phyloP scores from a whole-genome alignment of 1,284 basidiomycete genomes.

The Irpex rosettiformis region DNA sequence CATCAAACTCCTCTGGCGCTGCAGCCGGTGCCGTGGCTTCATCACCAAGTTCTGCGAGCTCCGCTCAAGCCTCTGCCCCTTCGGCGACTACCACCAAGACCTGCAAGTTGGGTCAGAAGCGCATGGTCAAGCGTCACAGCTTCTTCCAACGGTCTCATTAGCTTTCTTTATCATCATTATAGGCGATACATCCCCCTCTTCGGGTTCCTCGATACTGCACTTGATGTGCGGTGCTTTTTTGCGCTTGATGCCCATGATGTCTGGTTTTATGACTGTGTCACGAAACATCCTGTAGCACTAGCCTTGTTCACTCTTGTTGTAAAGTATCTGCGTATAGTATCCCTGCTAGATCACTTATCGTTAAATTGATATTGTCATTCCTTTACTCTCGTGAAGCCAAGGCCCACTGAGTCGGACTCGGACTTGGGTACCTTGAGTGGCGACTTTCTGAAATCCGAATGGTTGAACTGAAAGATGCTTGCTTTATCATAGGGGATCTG shows the following conservation, averaged over 20 bases:
- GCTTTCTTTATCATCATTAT: not conserved
- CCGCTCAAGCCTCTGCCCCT: not conserved
- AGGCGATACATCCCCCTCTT: not conserved
- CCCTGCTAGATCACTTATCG: not conserved
- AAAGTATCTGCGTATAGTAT: not conserved
- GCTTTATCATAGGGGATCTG: no score
- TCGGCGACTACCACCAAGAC: not conserved
- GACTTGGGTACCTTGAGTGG: no score
- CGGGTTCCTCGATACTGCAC: not conserved
- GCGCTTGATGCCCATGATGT: not conserved
- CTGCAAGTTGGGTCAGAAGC: constrained; percentile 7
- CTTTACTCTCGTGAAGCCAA: not conserved
- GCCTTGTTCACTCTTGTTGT: not conserved
- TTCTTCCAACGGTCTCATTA: constrained; percentile 3
- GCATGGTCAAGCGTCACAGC: constrained; percentile 10
- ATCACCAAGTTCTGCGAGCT: not conserved
- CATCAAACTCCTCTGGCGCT: not conserved
- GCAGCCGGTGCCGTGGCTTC: not conserved
- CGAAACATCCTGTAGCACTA: not conserved
- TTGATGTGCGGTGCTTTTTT: not conserved
- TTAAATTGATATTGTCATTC: not conserved
- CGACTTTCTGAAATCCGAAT: no score
- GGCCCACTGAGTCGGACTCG: no score
- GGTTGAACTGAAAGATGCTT: no score
- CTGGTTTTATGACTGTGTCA: not conserved